phyloP scores from a whole-genome alignment of 805 yeast species.

The Suhomyces kilbournensis region DNA sequence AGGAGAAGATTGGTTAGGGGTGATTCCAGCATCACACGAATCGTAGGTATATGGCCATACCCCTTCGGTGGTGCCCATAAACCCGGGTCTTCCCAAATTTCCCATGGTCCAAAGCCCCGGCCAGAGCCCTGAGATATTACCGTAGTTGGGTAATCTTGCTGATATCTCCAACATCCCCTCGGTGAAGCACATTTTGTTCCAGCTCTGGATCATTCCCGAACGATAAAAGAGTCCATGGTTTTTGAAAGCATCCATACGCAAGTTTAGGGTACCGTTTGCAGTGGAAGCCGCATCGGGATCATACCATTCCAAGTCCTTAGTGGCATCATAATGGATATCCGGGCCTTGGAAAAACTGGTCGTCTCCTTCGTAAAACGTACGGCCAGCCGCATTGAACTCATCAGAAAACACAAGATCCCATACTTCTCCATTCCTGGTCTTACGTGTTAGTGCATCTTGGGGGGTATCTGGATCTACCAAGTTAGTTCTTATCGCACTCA shows the following conservation, averaged over 20 bases:
- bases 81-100: constrained; percentile 90
- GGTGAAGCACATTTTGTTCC: constrained; percentile 90
- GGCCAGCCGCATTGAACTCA: constrained; percentile 43
- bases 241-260: constrained; percentile 38
- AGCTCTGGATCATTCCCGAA: constrained; percentile 87
- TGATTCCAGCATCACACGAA: constrained; percentile 88
- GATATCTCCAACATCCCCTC: constrained; percentile 79
- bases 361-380: constrained; percentile 43
- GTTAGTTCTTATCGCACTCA: constrained; percentile 34
- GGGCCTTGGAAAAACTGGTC: constrained; percentile 43
- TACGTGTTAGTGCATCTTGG: constrained; percentile 20
- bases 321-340: constrained; percentile 41
- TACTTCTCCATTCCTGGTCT: constrained; percentile 21
- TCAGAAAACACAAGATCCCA: constrained; percentile 42
- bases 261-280: constrained; percentile 33
- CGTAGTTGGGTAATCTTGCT: constrained; percentile 75
- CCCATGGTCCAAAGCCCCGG: constrained; percentile 97
- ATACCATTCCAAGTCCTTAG: constrained; percentile 44
- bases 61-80: constrained; percentile 81
- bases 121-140: constrained; percentile 83
- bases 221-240: constrained; percentile 77
- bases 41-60: constrained; percentile 93
- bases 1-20: constrained; percentile 85
- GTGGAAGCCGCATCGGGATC: constrained; percentile 44
- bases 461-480: constrained; percentile 45